Conservation (phyloP, 805 yeast genomes). For the Candida andamanensis region DNA sequence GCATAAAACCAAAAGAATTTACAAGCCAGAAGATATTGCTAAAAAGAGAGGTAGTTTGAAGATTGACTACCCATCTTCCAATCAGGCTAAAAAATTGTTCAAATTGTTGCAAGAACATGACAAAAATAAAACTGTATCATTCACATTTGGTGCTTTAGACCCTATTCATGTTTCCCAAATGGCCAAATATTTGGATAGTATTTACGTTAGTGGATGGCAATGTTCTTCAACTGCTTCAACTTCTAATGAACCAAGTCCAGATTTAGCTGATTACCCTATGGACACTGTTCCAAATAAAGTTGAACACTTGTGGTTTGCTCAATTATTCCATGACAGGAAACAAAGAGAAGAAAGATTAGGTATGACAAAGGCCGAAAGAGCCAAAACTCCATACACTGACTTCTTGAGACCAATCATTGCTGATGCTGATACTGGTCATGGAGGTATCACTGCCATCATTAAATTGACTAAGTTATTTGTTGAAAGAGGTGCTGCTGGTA, state of each 20-base stretch:
- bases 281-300: constrained; percentile 99
- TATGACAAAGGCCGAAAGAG: constrained; percentile 58
- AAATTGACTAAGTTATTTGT: constrained; percentile 93
- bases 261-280: constrained; percentile 97
- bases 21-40: constrained; percentile 85
- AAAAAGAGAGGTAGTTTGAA: constrained; percentile 78
- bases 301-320: constrained; percentile 95
- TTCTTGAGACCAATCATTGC: constrained; percentile 93
- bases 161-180: constrained; percentile 94
- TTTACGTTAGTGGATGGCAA: constrained; percentile 98
- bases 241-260: constrained; percentile 97
- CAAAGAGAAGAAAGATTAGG: constrained; percentile 81
- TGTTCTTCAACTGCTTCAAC: constrained; percentile 97
- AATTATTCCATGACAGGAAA: constrained; percentile 93
- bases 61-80: constrained; percentile 68
- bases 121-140: constrained; percentile 65
- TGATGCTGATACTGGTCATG: constrained; percentile 98
- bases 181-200: constrained; percentile 91
- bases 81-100: constrained; percentile 79
- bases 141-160: constrained; percentile 93
- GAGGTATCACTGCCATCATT: constrained; percentile 95
- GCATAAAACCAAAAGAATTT: constrained; percentile 81
- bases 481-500: constrained; percentile 98
- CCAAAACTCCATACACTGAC: constrained; percentile 70
- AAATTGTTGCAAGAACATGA: constrained; percentile 67